Conservation (phyloP, 73 alveolate species). For the Tetrahymena thermophila region DNA sequence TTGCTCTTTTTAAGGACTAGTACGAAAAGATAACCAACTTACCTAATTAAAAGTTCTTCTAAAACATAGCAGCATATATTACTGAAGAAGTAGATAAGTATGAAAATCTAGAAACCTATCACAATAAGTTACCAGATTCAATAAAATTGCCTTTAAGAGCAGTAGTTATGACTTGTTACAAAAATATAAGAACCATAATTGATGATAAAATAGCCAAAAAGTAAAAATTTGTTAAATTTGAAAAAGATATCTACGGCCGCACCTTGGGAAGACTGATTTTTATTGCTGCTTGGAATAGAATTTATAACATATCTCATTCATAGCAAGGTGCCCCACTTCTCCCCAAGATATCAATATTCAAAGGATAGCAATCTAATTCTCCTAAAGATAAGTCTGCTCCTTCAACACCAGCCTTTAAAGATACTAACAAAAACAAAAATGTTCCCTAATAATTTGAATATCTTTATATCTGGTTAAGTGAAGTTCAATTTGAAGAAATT, state of each 20-base stretch:
- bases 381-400: neutral
- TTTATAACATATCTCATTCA: neutral
- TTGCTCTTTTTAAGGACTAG: neutral
- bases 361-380: neutral
- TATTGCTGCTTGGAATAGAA: neutral
- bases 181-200: neutral
- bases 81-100: neutral
- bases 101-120: neutral
- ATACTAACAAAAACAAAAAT: neutral
- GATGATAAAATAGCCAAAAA: neutral
- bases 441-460: neutral
- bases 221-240: neutral
- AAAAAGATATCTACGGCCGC: neutral
- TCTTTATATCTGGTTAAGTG: neutral
- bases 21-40: neutral
- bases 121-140: neutral
- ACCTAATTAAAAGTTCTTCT: neutral
- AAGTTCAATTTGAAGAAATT: neutral
- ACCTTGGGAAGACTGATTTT: neutral
- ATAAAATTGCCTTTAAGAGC: neutral
- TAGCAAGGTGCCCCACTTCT: neutral
- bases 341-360: neutral
- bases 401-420: neutral
- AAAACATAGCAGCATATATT: neutral
- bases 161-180: neutral